Evolutionary conservation across 2,329 filamentous ascomycete genomes (phyloP).

Genomic region (Penicillium brevicompactum): DNA sequence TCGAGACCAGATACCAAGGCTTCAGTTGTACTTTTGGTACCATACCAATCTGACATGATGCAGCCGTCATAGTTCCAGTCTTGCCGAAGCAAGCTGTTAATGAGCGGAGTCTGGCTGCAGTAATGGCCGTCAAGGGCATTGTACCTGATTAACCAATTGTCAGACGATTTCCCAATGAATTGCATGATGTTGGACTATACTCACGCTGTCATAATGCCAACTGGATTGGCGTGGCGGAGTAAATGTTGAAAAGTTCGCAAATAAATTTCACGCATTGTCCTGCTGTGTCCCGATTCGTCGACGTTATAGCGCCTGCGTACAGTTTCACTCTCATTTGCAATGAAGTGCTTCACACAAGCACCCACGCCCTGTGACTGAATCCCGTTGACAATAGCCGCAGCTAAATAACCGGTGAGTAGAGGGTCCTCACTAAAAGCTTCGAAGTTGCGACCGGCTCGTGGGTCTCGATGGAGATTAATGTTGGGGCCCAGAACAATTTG

Average conservation of each 20-base stretch:
- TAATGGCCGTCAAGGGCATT: neutral
- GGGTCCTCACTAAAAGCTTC: conserved; percentile 23
- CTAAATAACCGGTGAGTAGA: conserved; percentile 14
- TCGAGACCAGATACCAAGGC: conserved; percentile 37
- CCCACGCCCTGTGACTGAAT: conserved; percentile 38
- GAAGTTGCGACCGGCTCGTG: conserved; percentile 20
- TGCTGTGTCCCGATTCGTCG: conserved; percentile 5
- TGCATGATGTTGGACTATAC: neutral
- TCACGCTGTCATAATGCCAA: conserved; percentile 10
- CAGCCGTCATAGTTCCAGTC: conserved; percentile 47
- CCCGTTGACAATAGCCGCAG: conserved; percentile 11
- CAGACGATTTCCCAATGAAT: neutral
- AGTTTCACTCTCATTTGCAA: conserved; percentile 17
- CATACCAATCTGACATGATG: conserved; percentile 31
- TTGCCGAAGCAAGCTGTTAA: conserved; percentile 43
- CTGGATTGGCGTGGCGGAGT: conserved; percentile 3
- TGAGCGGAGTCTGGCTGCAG: neutral
- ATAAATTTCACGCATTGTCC: conserved; percentile 22
- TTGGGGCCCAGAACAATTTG: conserved; percentile 19
- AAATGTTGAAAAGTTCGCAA: conserved; percentile 29
- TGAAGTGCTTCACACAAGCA: conserved; percentile 21
- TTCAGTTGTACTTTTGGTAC: conserved; percentile 32
- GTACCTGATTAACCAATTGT: neutral
- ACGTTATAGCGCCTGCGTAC: conserved; percentile 10
- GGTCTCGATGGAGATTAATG: conserved; percentile 15